Conservation (phyloP, 495 filamentous ascomycete genomes). For the Trichocladium antarcticum region DNA sequence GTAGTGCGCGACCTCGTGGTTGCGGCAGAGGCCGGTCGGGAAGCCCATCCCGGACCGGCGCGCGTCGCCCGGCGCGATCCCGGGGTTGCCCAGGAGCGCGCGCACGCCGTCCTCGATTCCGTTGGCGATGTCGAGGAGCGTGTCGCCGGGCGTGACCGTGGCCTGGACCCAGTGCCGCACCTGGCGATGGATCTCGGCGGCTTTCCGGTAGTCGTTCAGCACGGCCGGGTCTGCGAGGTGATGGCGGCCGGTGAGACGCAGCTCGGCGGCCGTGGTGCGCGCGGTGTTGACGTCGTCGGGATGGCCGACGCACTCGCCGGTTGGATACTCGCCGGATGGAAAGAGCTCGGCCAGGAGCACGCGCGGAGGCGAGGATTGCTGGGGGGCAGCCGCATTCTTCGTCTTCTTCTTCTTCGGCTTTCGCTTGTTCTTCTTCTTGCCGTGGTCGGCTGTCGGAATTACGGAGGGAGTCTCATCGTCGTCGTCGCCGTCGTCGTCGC, state of each 20-base stretch:
- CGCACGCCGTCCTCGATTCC: slow-evolving; percentile 79
- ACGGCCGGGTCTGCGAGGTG: slow-evolving; percentile 54
- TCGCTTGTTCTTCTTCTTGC: slow-evolving; percentile 62
- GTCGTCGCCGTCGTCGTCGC: slow-evolving; percentile 56
- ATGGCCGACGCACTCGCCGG: slow-evolving; percentile 70
- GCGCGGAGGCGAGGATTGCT: slow-evolving; percentile 66
- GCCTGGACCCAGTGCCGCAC: slow-evolving; percentile 73
- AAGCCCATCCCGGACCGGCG: slow-evolving; percentile 78
- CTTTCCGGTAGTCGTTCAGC: slow-evolving; percentile 74
- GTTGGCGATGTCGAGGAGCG: slow-evolving; percentile 69
- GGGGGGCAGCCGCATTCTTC: slow-evolving; percentile 49
- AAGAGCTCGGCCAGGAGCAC: slow-evolving; percentile 68
- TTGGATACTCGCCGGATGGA: slow-evolving; percentile 59
- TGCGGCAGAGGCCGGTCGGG: slow-evolving; percentile 77
- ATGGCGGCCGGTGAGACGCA: slow-evolving; percentile 67
- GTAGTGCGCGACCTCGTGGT: slow-evolving; percentile 81
- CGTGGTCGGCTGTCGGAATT: slow-evolving; percentile 28
- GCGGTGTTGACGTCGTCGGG: slow-evolving; percentile 29
- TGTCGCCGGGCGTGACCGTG: slow-evolving; percentile 69
- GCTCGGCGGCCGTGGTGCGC: slow-evolving; percentile 77
- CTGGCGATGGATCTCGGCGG: slow-evolving; percentile 79
- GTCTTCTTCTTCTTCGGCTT: slow-evolving; percentile 55
- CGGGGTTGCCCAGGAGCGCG: slow-evolving; percentile 63
- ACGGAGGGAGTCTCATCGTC: slow-evolving; percentile 19
- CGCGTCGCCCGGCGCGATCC: slow-evolving; percentile 66